These are phyloP conservation scores for Lactifluus subvellereus DNA, from an alignment of 768 basidiomycete genomes.

Conservation along the genomic window DNA sequence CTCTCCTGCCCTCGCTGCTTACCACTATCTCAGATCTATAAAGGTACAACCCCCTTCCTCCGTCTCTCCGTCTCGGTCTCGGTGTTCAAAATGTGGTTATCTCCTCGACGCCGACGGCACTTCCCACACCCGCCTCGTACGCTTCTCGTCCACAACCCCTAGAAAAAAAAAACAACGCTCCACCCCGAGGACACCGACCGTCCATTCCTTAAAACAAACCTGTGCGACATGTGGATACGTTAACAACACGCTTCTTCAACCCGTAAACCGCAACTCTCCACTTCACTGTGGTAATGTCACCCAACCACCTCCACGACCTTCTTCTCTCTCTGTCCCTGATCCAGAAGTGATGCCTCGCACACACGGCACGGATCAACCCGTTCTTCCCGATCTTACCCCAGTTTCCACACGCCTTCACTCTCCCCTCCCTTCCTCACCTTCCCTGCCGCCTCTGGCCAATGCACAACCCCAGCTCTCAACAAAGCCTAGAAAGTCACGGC, in stretches of 20 bases:
- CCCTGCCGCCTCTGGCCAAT: background rate
- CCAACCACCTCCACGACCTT: background rate
- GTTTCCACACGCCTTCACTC: slow-evolving; percentile 1
- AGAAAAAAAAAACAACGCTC: slow-evolving; percentile 11
- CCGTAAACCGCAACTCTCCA: slow-evolving; percentile 6
- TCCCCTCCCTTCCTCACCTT: background rate
- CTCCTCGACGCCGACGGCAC: slow-evolving; percentile 40
- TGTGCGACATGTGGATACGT: slow-evolving; percentile 30
- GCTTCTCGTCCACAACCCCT: slow-evolving; percentile 24
- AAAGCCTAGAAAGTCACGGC: slow-evolving; percentile 27
- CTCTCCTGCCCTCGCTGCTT: slow-evolving; percentile 56
- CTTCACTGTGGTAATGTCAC: background rate
- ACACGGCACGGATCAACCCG: slow-evolving; percentile 6
- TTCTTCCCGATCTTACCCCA: background rate
- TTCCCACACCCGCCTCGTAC: slow-evolving; percentile 34
- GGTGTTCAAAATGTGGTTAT: slow-evolving; percentile 52
- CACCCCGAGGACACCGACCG: slow-evolving; percentile 8
- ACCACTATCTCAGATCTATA: slow-evolving; percentile 45
- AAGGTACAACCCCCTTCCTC: slow-evolving; percentile 20
- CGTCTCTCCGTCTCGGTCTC: slow-evolving; percentile 18
- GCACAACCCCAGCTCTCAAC: background rate
- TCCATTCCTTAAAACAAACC: slow-evolving; percentile 5
- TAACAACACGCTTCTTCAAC: slow-evolving; percentile 27
- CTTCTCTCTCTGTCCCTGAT: background rate
- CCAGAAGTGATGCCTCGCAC: slow-evolving; percentile 3